Base-by-base conservation (phyloP, 805 yeast genomes). In the Metschnikowia lochheadii region DNA sequence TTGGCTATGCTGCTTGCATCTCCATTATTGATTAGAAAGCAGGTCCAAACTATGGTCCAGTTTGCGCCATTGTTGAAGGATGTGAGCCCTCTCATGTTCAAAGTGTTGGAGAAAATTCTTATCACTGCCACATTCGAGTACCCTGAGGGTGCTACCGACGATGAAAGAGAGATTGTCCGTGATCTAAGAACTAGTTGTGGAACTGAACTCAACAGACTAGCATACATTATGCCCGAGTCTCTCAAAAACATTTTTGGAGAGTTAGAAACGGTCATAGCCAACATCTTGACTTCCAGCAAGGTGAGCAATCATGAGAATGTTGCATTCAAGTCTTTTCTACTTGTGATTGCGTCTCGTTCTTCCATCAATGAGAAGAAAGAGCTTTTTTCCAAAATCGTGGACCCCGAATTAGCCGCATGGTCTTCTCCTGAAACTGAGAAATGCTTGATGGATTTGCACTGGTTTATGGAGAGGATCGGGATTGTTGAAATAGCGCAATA, bases 381-480 rank as follows among this genome's bases (percentile, higher is more conserved):
- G 56, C 74, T 90, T 52, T 95, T 94, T 67, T 79, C 89, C 18
- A 78, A 82, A 41, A 87, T 95, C 50, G 99, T 95, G 1, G 99
- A 94, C 64, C 96, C 97, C 0, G 97, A 94, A 56, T 73, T 95
- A 44, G 70, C 79, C 11, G 91, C 96, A 0, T 94, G 99, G 99
- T 84, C 92, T 0, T 90, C 91, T 42, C 92, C 90, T 18, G 84
- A 82, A 10, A 92, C 97, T 0, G 90, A 89, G 55, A 89, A 89
- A 62, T 97, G 97, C 0, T 72, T 94, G 29, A 74, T 84, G 62
- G 96, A 92, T 63, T 75, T 95, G 41, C 96, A 89, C 53, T 94
- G 98, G 98, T 94, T 94, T 60, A 92, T 94, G 98, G 98, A 91
- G 68, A 79, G 97, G 60, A 78, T 95, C 46, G 99, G 99, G 2